Evolutionary conservation across 1,139 yeast species (phyloP), one percentile per base, ranked within the genome.

Genomic region (Blastobotrys ciferrii): DNA sequence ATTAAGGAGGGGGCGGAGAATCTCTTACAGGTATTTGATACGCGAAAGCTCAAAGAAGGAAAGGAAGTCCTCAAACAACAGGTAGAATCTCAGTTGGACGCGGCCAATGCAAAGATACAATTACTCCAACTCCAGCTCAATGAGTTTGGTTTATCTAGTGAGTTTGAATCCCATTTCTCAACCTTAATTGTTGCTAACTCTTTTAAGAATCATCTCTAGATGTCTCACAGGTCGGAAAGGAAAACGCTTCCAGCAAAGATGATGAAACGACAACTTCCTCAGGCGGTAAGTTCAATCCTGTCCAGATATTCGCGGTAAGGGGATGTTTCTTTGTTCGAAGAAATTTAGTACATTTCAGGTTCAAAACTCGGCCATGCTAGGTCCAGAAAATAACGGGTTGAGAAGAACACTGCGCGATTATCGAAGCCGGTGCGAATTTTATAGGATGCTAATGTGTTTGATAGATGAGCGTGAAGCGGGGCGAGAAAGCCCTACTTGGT

Each of bases 401-500:
- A n/a, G n/a, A n/a, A n/a, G n/a, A n/a, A n/a, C n/a, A n/a, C n/a
- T n/a, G n/a, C n/a, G n/a, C n/a, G n/a, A n/a, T n/a, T n/a, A n/a
- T n/a, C n/a, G n/a, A n/a, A n/a, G n/a, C n/a, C n/a, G n/a, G n/a
- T n/a, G n/a, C n/a, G n/a, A n/a, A n/a, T n/a, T n/a, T 23, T 6
- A 23, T 23, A 23, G 5, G 28, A 9, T 23, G 28, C 28, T 23
- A 23, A 23, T 9, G 9, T 6, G 9, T n/a, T n/a, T 30, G 4
- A 42, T 19, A 17, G 43, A 44, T 11, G 47, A 46, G 2, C 32
- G 45, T 9, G 48, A 48, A 6, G 44, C 56, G 11, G 59, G 58
- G 23, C 56, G 53, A 25, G 62, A 56, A 46, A 72, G 76, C 43
- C 77, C 80, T 0, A 72, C 80, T 1, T 76, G 80, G 80, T 66